Base-by-base conservation (phyloP, 495 filamentous ascomycete species). In the Lasiosphaeria hispida region DNA sequence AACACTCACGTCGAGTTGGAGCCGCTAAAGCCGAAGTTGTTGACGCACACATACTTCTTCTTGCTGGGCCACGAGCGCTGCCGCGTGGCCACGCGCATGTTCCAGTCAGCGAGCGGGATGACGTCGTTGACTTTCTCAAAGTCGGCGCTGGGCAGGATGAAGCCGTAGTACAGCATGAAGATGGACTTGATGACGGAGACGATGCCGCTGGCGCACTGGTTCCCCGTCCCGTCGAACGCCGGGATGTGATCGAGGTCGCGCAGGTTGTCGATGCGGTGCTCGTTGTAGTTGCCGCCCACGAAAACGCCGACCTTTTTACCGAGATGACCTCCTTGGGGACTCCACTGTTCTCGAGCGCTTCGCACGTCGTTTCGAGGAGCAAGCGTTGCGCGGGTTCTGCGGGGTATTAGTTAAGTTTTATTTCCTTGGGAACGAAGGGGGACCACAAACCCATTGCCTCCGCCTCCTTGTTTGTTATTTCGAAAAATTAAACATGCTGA, bases 91-190 rank as follows among this genome's bases (percentile, higher is more conserved):
- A 63, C 53, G 1, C 47, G 36, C 53, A 80, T 61, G 57, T 77
- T 73, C 76, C 77, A 80, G 36, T 72, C 57, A n/a, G 70, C 59
- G 51, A 80, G 71, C 7, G 76, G 77, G 34, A 81, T 80, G 40
- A 69, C 74, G 23, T 72, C 61, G 49, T 77, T 76, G 1, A 61
- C 68, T 18, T 64, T 39, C 33, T 82, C 76, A 51, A 87, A 80
- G 30, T 79, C 74, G 15, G 82, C 62, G 58, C 77, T 79, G 8
- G 79, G 76, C 14, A 75, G 59, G 56, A 82, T 73, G 66, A 79
- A 76, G 15, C 77, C 78, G 61, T 78, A 77, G 53, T 87, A 81
- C 35, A 87, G 67, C 74, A 82, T 83, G 45, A 85, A 55, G n/a
- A 75, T 69, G 0, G 77, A 75, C 58, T 87, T 87, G 53, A 87